phyloP scores from a whole-genome alignment of 352 stramenopile species.

The Globisporangium uncinulatum region DNA sequence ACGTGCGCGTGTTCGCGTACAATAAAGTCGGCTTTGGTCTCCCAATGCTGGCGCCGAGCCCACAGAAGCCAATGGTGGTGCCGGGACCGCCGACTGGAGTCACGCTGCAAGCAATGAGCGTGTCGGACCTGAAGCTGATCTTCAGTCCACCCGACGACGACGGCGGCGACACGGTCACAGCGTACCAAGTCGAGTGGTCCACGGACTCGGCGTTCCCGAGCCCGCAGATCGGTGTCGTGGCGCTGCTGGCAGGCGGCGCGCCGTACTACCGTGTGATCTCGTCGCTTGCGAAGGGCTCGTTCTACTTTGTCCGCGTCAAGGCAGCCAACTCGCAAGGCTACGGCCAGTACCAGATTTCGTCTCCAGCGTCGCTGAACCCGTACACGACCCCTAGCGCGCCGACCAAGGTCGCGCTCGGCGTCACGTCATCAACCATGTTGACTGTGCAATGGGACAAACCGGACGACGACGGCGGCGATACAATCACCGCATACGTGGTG shows the following conservation, averaged over 20 bases:
- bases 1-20: slow-evolving; percentile 92
- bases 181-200: slow-evolving; percentile 93
- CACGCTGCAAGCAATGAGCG: slow-evolving; percentile 55
- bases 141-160: slow-evolving; percentile 86
- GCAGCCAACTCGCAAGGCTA: slow-evolving; percentile 67
- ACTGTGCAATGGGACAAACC: slow-evolving; percentile 86
- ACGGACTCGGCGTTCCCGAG: slow-evolving; percentile 65
- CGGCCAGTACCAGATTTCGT: slow-evolving; percentile 81
- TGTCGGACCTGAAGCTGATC: slow-evolving; percentile 85
- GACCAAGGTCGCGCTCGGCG: slow-evolving; percentile 67
- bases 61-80: slow-evolving; percentile 80
- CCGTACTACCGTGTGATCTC: slow-evolving; percentile 57
- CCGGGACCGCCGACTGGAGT: slow-evolving; percentile 63
- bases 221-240: slow-evolving; percentile 27
- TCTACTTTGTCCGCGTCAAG: slow-evolving; percentile 73
- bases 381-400: slow-evolving; percentile 88
- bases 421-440: slow-evolving; percentile 88
- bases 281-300: slow-evolving; percentile 50
- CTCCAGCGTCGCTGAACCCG: slow-evolving; percentile 86
- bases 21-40: slow-evolving; percentile 92
- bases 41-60: slow-evolving; percentile 37
- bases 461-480: slow-evolving; percentile 85
- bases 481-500: slow-evolving; percentile 85
- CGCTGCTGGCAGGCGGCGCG: slow-evolving; percentile 47
- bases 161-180: slow-evolving; percentile 80